Evolutionary conservation across 1,284 basidiomycete species (phyloP).

Genomic region (Gomphus bonarii): DNA sequence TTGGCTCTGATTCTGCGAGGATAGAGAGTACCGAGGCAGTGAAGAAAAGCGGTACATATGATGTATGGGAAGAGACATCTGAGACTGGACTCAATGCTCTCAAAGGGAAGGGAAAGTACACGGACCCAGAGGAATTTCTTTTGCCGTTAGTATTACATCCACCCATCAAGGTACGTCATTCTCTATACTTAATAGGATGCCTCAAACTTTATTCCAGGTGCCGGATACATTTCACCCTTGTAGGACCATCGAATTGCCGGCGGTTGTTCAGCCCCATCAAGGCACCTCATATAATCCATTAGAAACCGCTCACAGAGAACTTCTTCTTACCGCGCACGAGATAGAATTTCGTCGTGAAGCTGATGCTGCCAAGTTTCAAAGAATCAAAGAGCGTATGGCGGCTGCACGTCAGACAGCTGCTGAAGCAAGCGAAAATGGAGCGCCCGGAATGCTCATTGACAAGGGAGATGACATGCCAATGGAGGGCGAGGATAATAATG

Average conservation of each 20-base stretch:
- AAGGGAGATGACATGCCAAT: conserved; percentile 17
- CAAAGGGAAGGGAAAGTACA: conserved; percentile 28
- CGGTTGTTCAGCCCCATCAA: conserved; percentile 68
- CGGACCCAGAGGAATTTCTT: conserved; percentile 24
- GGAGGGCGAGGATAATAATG: conserved; percentile 26
- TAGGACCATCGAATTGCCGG: conserved; percentile 47
- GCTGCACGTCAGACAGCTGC: conserved; percentile 28
- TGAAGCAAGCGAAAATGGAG: conserved; percentile 18
- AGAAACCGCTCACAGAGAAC: conserved; percentile 62
- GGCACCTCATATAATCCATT: conserved; percentile 95
- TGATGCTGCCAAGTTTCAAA: conserved; percentile 45
- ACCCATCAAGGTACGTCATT: conserved; percentile 37
- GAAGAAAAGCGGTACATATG: conserved; percentile 60
- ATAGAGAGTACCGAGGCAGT: conserved; percentile 55
- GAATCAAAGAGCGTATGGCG: conserved; percentile 46
- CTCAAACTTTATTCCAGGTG: conserved; percentile 24
- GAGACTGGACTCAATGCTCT: conserved; percentile 17
- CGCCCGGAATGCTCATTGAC: conserved; percentile 55
- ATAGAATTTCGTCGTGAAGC: conserved; percentile 52
- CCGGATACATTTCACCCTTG: conserved; percentile 40
- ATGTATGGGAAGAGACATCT: conserved; percentile 47
- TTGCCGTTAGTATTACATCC: conserved; percentile 27
- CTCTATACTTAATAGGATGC: not conserved
- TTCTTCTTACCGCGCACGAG: conserved; percentile 63
- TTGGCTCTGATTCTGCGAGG: conserved; percentile 50